Conservation (phyloP, 345 rosid genomes). For the Syzygium aqueum region DNA sequence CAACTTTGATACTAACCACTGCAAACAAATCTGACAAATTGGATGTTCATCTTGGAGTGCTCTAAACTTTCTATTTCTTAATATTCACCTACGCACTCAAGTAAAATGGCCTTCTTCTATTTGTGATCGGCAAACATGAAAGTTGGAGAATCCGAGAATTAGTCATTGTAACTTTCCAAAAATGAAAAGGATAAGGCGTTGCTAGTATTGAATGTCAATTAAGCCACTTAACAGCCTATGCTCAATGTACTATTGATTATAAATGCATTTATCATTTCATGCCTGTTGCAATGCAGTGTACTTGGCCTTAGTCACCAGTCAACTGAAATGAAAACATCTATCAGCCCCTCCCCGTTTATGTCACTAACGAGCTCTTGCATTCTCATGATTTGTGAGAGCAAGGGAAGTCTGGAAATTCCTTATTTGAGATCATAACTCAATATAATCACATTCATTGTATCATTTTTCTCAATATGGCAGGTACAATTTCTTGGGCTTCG, state of each 20-base stretch:
- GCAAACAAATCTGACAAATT: no score
- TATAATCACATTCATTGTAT: neutral
- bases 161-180: no score
- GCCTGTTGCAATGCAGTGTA: neutral
- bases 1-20: no score
- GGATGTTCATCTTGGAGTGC: no score
- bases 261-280: neutral
- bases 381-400: neutral
- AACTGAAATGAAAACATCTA: neutral
- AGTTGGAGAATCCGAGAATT: no score
- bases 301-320: neutral
- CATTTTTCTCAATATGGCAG: neutral
- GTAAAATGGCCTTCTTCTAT: no score
- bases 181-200: no score
- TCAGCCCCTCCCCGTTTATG: accelerated
- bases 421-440: neutral
- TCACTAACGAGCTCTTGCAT: neutral
- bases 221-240: no score
- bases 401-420: neutral
- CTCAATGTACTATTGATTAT: neutral
- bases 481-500: accelerated
- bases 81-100: no score
- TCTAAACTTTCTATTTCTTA: no score
- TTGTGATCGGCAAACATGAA: no score
- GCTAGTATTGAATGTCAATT: no score